These are phyloP conservation scores for Zoysia matrella DNA, from an alignment of 202 grass and related monocot genomes.

Conservation along the genomic window DNA sequence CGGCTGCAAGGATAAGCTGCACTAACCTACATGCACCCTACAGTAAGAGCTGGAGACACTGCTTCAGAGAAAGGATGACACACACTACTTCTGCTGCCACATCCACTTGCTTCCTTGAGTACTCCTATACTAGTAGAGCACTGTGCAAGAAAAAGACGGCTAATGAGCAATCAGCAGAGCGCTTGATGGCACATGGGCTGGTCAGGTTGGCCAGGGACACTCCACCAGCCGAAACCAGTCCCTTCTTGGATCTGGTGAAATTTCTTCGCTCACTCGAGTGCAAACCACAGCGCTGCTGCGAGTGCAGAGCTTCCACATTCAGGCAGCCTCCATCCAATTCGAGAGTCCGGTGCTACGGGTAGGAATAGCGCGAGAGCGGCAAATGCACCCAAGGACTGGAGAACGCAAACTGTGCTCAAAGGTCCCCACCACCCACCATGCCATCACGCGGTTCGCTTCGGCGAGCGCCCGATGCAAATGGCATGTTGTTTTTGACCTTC, in stretches of 20 bases:
- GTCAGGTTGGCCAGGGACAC: conserved; percentile 29
- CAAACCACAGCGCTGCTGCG: background rate
- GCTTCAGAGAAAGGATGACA: background rate
- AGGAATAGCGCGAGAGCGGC: no score
- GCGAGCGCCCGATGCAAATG: no score
- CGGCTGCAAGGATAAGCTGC: no score
- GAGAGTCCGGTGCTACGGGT: no score
- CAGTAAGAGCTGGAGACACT: background rate
- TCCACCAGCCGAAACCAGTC: conserved; percentile 18
- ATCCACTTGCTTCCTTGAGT: background rate
- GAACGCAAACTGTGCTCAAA: no score
- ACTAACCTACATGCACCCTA: no score
- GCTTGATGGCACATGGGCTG: conserved; percentile 31
- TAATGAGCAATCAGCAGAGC: background rate
- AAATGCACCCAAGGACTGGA: no score
- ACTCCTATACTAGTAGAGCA: background rate
- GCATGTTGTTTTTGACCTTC: no score
- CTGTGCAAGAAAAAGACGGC: background rate
- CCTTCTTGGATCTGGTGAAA: background rate
- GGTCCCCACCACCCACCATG: no score
- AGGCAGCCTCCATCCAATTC: background rate
- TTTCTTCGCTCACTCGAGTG: background rate
- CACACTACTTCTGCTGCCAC: background rate
- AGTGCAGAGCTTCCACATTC: background rate
- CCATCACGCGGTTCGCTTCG: no score